Evolutionary conservation across 2,329 filamentous ascomycete genomes (phyloP).

Genomic region (Erysiphe pulchra): DNA sequence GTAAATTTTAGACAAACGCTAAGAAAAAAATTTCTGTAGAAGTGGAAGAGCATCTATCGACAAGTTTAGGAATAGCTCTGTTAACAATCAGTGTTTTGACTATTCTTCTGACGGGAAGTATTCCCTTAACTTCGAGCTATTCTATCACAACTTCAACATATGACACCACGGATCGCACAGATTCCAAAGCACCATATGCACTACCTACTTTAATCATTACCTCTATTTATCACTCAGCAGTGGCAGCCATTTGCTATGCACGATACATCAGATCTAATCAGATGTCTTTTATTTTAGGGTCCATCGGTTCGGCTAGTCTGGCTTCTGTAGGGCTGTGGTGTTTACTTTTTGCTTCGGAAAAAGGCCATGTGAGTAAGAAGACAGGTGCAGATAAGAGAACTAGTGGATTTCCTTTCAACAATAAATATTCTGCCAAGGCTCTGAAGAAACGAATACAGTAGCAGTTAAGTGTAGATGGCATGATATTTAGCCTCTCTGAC

Average conservation of each 20-base stretch:
- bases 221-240: conserved; percentile 27
- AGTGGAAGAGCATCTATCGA: conserved; percentile 37
- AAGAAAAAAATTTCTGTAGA: conserved; percentile 14
- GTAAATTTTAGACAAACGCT: neutral
- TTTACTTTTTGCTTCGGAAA: conserved; percentile 20
- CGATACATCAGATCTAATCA: conserved; percentile 25
- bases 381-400: conserved; percentile 43
- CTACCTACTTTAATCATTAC: conserved; percentile 32
- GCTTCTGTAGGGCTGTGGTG: conserved; percentile 33
- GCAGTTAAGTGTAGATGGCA: too few relatives aligned
- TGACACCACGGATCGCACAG: conserved; percentile 18
- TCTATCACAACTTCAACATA: conserved; percentile 11
- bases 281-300: conserved; percentile 25
- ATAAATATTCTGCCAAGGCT: conserved; percentile 18
- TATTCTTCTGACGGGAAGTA: conserved; percentile 34
- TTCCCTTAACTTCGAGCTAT: conserved; percentile 26
- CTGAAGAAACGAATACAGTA: conserved; percentile 8
- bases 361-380: conserved; percentile 30
- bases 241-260: conserved; percentile 32
- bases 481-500: too few relatives aligned
- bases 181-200: conserved; percentile 28
- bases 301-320: conserved; percentile 22
- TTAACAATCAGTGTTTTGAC: conserved; percentile 28
- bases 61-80: conserved; percentile 30
- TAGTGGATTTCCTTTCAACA: conserved; percentile 38